These are phyloP conservation scores for Phytophthora nicotianae DNA, from an alignment of 352 stramenopile species.

Conservation along the genomic window DNA sequence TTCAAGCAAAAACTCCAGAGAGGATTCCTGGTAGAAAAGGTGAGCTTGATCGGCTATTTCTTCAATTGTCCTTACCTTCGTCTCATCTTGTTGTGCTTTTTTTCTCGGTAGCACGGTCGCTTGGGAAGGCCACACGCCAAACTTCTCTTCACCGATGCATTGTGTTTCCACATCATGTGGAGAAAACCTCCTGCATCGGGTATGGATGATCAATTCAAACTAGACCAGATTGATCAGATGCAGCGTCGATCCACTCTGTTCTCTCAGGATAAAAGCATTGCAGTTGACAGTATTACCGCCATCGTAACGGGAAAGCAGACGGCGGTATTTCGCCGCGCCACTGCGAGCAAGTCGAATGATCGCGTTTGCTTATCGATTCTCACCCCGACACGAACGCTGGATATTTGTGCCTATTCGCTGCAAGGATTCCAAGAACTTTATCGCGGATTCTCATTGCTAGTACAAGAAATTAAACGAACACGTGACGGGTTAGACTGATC, in stretches of 20 bases:
- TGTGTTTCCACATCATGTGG: constrained; percentile 48
- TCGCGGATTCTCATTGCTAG: constrained; percentile 35
- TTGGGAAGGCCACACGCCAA: constrained; percentile 45
- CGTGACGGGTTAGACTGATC: constrained; percentile 23
- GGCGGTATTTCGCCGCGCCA: constrained; percentile 40
- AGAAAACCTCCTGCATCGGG: constrained; percentile 29
- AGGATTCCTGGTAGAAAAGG: constrained; percentile 55
- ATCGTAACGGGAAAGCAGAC: constrained; percentile 49
- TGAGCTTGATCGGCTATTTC: constrained; percentile 9
- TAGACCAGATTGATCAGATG: constrained; percentile 1
- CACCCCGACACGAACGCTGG: constrained; percentile 43
- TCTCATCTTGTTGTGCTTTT: not conserved
- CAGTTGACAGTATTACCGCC: constrained; percentile 36
- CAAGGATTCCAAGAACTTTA: constrained; percentile 44
- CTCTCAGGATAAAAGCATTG: constrained; percentile 41
- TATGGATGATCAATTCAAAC: constrained; percentile 8
- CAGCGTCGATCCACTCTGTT: constrained; percentile 19
- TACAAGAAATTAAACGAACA: constrained; percentile 31
- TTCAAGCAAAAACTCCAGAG: constrained; percentile 48
- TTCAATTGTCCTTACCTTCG: not conserved
- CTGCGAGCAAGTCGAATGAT: constrained; percentile 32
- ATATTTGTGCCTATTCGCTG: constrained; percentile 42
- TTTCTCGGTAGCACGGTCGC: constrained; percentile 35
- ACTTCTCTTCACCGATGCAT: constrained; percentile 40
- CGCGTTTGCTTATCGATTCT: constrained; percentile 46